A percentile compares a stretch with the other conserved stretches of the same genome.
These are phyloP conservation scores for Arctium minus DNA, from an alignment of 129 eudicot species.

Conservation along the genomic window DNA sequence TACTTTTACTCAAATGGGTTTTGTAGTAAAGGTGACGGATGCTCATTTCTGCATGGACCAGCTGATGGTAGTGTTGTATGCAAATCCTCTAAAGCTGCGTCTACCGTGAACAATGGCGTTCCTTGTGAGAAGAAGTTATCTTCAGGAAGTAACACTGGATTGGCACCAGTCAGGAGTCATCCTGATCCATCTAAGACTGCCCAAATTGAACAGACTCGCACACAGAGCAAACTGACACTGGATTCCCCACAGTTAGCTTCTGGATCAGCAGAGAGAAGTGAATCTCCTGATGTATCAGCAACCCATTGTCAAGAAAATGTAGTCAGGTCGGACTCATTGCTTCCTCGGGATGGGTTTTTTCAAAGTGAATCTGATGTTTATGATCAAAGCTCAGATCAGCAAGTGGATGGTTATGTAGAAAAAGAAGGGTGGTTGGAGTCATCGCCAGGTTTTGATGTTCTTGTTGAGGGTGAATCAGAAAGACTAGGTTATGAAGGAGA, in stretches of 20 bases:
- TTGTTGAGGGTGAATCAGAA: conserved; percentile 43
- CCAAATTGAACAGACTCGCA: conserved; percentile 1
- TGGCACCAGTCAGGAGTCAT: conserved; percentile 20
- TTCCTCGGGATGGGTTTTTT: conserved; percentile 15
- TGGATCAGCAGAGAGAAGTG: conserved; percentile 14
- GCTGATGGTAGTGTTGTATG: conserved; percentile 7
- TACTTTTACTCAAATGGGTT: conserved; percentile 47
- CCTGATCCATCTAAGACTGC: conserved; percentile 22
- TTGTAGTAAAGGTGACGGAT: conserved; percentile 66
- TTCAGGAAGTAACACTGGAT: conserved; percentile 13
- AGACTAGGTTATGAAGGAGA: conserved; percentile 35
- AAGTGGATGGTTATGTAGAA: conserved; percentile 24
- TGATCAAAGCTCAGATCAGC: conserved; percentile 40
- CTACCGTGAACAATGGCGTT: conserved; percentile 17
- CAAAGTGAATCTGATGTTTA: conserved; percentile 22
- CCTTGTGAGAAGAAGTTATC: conserved; percentile 28
- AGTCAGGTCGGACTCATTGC: conserved; percentile 20
- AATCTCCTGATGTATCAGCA: conserved; percentile 11
- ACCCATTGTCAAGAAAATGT: conserved; percentile 29
- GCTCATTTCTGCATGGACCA: conserved; percentile 55
- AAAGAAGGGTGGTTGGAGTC: conserved; percentile 44
- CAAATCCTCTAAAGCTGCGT: conserved; percentile 23
- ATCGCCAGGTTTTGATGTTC: conserved; percentile 61
- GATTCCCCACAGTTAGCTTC: conserved; percentile 15
- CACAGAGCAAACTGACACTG: conserved; percentile 3